A percentile compares a stretch with the other conserved stretches of the same genome.
Conservation (phyloP, 345 rosid genomes). For the Syzygium aqueum region DNA sequence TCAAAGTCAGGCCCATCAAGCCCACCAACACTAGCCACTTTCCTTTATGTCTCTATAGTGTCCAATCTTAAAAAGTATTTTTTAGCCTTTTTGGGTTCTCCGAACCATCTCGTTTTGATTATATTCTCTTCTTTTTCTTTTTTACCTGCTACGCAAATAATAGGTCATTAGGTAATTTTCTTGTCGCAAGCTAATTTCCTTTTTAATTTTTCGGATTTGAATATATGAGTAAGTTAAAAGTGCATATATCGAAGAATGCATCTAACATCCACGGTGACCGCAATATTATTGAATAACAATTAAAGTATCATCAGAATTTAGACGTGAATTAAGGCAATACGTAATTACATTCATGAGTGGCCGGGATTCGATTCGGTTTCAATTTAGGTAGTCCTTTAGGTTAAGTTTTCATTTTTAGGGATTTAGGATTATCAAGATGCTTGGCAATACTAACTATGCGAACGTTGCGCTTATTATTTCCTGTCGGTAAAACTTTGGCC, state of each 20-base stretch:
- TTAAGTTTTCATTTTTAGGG: not conserved
- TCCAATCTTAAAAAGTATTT: not conserved
- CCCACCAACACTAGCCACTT: not conserved
- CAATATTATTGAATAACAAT: not conserved
- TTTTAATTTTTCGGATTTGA: not conserved
- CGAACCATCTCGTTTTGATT: not conserved
- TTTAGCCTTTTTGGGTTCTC: not conserved
- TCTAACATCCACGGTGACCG: not conserved
- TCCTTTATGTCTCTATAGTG: not conserved
- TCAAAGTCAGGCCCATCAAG: not conserved
- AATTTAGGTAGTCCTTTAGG: not conserved
- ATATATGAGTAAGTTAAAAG: not conserved
- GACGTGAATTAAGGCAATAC: not conserved
- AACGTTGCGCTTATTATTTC: not conserved
- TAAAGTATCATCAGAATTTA: not conserved
- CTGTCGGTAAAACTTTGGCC: not conserved
- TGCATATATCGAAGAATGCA: not conserved
- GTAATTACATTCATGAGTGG: not conserved
- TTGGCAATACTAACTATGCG: not conserved
- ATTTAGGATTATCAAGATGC: not conserved
- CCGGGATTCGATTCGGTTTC: not conserved
- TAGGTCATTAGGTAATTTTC: not conserved
- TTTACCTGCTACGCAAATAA: not conserved
- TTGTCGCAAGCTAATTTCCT: not conserved
- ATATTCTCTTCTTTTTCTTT: rapidly evolving